These are phyloP conservation scores for Cucurbita argyrosperma DNA, from an alignment of 306 rosid species.

Conservation along the genomic window DNA sequence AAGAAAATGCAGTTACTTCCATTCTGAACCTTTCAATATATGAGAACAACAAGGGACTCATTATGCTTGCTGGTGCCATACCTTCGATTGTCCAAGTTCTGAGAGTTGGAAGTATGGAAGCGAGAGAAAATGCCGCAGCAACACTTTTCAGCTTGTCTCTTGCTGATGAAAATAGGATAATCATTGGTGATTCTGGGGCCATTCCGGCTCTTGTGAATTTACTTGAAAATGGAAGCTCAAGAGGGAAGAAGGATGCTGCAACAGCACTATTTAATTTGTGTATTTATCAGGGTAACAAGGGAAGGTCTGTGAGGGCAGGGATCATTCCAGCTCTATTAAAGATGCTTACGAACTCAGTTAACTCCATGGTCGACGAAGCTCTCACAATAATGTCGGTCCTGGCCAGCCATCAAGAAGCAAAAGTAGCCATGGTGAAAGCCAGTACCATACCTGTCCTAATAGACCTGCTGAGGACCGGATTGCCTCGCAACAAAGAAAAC, in stretches of 20 bases:
- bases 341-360: constrained; percentile 77
- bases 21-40: constrained; percentile 87
- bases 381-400: constrained; percentile 89
- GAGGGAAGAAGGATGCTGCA: constrained; percentile 95
- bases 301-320: constrained; percentile 75
- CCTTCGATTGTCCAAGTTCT: constrained; percentile 92
- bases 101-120: constrained; percentile 86
- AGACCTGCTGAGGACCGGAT: constrained; percentile 69
- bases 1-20: constrained; percentile 88
- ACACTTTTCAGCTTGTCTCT: constrained; percentile 88
- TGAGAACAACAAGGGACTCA: constrained; percentile 79
- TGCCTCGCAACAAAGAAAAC: constrained; percentile 83
- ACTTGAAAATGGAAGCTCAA: constrained; percentile 72
- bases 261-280: constrained; percentile 86
- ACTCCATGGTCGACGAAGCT: constrained; percentile 75
- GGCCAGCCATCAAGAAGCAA: constrained; percentile 87
- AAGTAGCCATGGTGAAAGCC: constrained; percentile 59
- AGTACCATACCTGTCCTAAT: constrained; percentile 82
- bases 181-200: constrained; percentile 91
- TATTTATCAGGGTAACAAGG: constrained; percentile 94
- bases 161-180: constrained; percentile 89
- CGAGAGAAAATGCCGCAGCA: constrained; percentile 88
- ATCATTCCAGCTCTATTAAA: constrained; percentile 54
- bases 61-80: constrained; percentile 92
- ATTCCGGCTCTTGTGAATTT: constrained; percentile 74